Conservation (phyloP, 352 stramenopile genomes). For the Phytopythium sindhum region DNA sequence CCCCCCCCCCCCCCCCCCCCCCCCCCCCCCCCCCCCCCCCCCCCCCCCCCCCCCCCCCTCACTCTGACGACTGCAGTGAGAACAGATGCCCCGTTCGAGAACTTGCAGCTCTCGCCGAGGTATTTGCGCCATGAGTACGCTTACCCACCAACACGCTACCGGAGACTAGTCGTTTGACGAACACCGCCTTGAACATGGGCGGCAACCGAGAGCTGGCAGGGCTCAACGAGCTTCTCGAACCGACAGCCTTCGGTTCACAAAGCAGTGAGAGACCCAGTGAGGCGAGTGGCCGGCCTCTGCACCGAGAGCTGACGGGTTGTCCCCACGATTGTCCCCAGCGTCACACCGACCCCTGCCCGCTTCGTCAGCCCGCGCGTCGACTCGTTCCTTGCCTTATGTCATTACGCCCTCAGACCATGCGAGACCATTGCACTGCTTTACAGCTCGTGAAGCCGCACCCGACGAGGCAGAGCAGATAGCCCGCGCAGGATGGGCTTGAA, state of each 20-base stretch:
- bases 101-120: background rate
- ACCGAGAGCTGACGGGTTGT: background rate
- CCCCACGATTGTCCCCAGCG: constrained; percentile 2
- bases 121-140: background rate
- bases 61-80: no score
- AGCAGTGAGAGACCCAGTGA: background rate
- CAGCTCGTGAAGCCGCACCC: background rate
- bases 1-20: no score
- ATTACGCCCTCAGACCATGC: background rate
- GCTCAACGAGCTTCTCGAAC: background rate
- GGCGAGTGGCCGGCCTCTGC: background rate
- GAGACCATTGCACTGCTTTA: background rate
- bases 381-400: background rate
- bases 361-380: background rate
- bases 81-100: background rate
- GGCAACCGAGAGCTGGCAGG: background rate
- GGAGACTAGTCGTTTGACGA: background rate
- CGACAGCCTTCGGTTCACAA: no score
- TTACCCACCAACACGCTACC: background rate
- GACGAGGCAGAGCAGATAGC: background rate
- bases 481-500: constrained; percentile 1
- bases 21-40: no score
- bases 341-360: background rate
- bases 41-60: no score
- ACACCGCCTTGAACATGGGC: background rate